Evolutionary conservation across 768 basidiomycete genomes (phyloP).

Genomic region (Kwoniella dendrophila): DNA sequence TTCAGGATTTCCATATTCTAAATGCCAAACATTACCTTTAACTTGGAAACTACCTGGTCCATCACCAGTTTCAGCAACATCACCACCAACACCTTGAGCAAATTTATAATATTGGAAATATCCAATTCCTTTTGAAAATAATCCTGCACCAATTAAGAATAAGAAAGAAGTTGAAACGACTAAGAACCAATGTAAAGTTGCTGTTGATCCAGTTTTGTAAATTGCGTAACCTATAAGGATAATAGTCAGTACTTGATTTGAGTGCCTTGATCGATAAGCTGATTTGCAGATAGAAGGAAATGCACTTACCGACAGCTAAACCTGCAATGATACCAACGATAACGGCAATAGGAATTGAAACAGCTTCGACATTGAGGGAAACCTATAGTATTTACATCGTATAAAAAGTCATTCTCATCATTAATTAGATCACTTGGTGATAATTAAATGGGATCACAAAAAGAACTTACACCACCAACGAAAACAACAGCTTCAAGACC

Average conservation of each 20-base stretch:
- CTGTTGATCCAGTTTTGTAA: conserved; percentile 53
- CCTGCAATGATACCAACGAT: conserved; percentile 83
- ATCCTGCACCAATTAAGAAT: conserved; percentile 88
- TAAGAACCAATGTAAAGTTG: conserved; percentile 82
- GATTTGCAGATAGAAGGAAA: not conserved
- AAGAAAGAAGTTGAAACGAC: conserved; percentile 88
- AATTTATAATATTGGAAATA: conserved; percentile 67
- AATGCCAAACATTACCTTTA: conserved; percentile 73
- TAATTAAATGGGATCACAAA: not conserved
- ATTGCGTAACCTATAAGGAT: conserved; percentile 43
- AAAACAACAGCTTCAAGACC: conserved; percentile 92
- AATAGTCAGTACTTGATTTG: not conserved
- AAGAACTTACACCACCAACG: conserved; percentile 70
- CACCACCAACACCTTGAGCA: conserved; percentile 64
- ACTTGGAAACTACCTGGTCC: conserved; percentile 86
- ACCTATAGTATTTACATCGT: no score
- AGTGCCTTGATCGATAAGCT: not conserved
- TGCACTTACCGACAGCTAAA: conserved; percentile 63
- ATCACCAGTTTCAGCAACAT: conserved; percentile 61
- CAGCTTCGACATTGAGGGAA: conserved; percentile 77
- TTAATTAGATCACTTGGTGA: no score
- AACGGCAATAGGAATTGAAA: conserved; percentile 84
- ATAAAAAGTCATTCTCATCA: no score
- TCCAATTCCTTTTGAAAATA: conserved; percentile 71
- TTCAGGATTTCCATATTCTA: conserved; percentile 54